These are phyloP conservation scores for Lyophyllum semitale DNA, from an alignment of 768 basidiomycete species.

Conservation along the genomic window DNA sequence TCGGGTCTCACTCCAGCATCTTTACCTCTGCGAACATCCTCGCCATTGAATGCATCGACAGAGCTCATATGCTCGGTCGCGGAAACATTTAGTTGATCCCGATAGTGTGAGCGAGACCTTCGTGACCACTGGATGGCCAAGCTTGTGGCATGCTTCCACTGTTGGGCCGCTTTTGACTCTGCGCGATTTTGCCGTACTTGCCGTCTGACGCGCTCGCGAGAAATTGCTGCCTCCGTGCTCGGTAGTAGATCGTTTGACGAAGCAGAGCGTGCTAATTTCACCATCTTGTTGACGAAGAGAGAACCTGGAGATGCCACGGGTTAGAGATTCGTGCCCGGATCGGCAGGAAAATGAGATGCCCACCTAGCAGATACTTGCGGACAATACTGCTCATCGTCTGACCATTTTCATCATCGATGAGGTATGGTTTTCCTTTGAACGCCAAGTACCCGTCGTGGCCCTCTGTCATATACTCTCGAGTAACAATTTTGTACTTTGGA, in stretches of 20 bases:
- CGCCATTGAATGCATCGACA: slow-evolving; percentile 76
- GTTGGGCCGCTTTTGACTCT: slow-evolving; percentile 32
- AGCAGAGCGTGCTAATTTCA: slow-evolving; percentile 35
- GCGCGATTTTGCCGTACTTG: slow-evolving; percentile 22
- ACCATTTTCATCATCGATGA: slow-evolving; percentile 85
- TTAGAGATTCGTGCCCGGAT: neutral
- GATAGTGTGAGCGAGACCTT: slow-evolving; percentile 52
- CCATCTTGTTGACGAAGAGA: slow-evolving; percentile 70
- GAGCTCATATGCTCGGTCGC: slow-evolving; percentile 74
- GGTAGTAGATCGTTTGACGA: slow-evolving; percentile 37
- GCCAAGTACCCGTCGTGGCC: slow-evolving; percentile 83
- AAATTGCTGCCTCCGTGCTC: slow-evolving; percentile 45
- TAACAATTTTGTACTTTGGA: slow-evolving; percentile 75
- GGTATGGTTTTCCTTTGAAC: slow-evolving; percentile 62
- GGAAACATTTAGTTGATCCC: slow-evolving; percentile 58
- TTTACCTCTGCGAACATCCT: slow-evolving; percentile 39
- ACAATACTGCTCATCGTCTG: slow-evolving; percentile 78
- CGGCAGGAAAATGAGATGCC: neutral
- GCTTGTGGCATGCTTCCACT: slow-evolving; percentile 50
- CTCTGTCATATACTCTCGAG: slow-evolving; percentile 82
- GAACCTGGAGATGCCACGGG: slow-evolving; percentile 47
- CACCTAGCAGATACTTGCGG: slow-evolving; percentile 83
- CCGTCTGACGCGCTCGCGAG: slow-evolving; percentile 47
- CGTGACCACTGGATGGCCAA: slow-evolving; percentile 44
- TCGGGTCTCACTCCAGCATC: slow-evolving; percentile 15